These are phyloP conservation scores for Berkeleyomyces rouxiae DNA, from an alignment of 2,329 filamentous ascomycete species.

Conservation along the genomic window DNA sequence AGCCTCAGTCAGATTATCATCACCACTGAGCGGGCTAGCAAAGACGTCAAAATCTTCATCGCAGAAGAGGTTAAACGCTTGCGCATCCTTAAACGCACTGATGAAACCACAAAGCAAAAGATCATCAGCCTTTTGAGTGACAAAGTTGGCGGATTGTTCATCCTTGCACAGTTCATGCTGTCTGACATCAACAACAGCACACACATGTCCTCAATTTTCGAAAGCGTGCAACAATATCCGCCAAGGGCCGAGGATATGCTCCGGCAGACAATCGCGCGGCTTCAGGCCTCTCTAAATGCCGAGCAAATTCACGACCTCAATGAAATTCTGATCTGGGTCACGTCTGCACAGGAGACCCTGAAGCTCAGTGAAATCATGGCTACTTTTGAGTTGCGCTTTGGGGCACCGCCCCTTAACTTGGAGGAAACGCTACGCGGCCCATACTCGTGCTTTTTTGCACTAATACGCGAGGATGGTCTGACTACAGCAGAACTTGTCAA, in stretches of 20 bases:
- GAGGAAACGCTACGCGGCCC: constrained; percentile 28
- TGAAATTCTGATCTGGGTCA: constrained; percentile 30
- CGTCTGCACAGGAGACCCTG: constrained; percentile 28
- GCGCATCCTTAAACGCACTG: constrained; percentile 22
- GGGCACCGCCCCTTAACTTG: constrained; percentile 25
- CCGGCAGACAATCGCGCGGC: constrained; percentile 25
- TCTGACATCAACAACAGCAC: constrained; percentile 30
- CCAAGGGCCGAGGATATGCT: constrained; percentile 28
- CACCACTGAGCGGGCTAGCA: constrained; percentile 25
- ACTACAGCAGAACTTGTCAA: constrained; percentile 27
- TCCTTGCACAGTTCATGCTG: constrained; percentile 34
- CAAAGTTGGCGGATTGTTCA: constrained; percentile 31
- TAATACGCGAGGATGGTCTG: constrained; percentile 28
- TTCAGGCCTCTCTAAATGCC: constrained; percentile 24
- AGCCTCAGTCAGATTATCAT: constrained; percentile 26
- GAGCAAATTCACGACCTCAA: constrained; percentile 28
- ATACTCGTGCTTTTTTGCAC: constrained; percentile 30
- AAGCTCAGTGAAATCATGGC: constrained; percentile 29
- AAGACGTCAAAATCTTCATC: constrained; percentile 28
- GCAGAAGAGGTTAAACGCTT: constrained; percentile 25
- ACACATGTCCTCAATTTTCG: constrained; percentile 28
- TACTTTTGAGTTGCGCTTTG: constrained; percentile 26
- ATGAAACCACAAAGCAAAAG: constrained; percentile 21
- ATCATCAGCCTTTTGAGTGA: constrained; percentile 25
- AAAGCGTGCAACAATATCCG: constrained; percentile 29